These are phyloP conservation scores for Xylaria intraflava DNA, from an alignment of 495 filamentous ascomycete species.

Conservation along the genomic window DNA sequence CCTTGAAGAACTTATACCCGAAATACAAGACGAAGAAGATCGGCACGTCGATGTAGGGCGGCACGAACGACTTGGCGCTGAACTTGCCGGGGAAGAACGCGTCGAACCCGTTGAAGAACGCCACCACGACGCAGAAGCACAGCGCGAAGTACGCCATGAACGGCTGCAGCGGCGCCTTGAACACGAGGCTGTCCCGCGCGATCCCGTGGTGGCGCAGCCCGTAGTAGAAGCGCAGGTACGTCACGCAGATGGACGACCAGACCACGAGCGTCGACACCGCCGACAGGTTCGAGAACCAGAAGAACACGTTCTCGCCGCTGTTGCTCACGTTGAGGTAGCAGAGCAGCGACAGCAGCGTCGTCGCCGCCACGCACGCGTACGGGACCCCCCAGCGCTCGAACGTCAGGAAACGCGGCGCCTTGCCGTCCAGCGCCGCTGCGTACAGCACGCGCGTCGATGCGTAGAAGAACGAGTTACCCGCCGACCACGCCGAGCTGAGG, in stretches of 20 bases:
- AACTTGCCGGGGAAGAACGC: conserved; percentile 45
- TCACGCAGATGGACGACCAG: conserved; percentile 50
- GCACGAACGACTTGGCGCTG: conserved; percentile 43
- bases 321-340: conserved; percentile 48
- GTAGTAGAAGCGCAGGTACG: conserved; percentile 53
- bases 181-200: conserved; percentile 48
- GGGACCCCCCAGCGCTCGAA: conserved; percentile 52
- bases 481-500: conserved; percentile 58
- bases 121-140: conserved; percentile 48
- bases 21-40: conserved; percentile 52
- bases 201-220: conserved; percentile 51
- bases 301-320: conserved; percentile 45
- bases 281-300: conserved; percentile 53
- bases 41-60: conserved; percentile 55
- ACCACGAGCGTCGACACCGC: conserved; percentile 55
- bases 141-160: conserved; percentile 56
- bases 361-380: conserved; percentile 46
- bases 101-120: conserved; percentile 49
- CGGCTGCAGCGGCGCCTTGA: conserved; percentile 54
- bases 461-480: conserved; percentile 66
- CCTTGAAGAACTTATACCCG: conserved; percentile 48
- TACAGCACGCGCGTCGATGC: conserved; percentile 61
- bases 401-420: conserved; percentile 50
- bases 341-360: conserved; percentile 46
- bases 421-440: conserved; percentile 49